These are phyloP conservation scores for Fusarium decemcellulare DNA, from an alignment of 2,329 filamentous ascomycete species.

Conservation along the genomic window DNA sequence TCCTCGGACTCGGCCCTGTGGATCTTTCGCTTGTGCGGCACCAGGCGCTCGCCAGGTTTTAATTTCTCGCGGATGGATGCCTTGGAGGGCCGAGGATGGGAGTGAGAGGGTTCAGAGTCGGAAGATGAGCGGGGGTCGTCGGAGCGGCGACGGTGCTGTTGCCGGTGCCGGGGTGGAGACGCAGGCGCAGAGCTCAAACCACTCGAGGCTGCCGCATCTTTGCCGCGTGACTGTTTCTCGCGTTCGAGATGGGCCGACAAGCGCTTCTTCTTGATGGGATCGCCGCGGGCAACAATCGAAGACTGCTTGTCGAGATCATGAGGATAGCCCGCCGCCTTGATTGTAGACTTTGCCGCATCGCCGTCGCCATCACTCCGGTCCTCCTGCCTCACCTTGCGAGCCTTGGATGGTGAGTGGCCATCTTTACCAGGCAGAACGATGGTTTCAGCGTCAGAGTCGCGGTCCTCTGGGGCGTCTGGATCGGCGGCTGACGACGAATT, in stretches of 20 bases:
- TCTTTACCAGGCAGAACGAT: constrained; percentile 78
- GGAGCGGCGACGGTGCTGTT: constrained; percentile 51
- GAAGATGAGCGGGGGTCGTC: constrained; percentile 64
- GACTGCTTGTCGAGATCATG: constrained; percentile 55
- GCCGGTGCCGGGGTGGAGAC: constrained; percentile 62
- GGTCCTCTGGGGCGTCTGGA: constrained; percentile 63
- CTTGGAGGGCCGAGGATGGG: constrained; percentile 60
- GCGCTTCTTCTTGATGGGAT: constrained; percentile 66
- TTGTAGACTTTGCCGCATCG: constrained; percentile 57
- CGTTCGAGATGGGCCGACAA: constrained; percentile 55
- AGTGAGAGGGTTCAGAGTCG: constrained; percentile 64
- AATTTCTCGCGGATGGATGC: constrained; percentile 62
- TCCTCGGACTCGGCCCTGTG: constrained; percentile 70
- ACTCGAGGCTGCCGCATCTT: constrained; percentile 64
- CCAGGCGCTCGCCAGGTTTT: constrained; percentile 62
- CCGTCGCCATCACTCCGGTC: constrained; percentile 72
- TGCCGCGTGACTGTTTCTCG: constrained; percentile 56
- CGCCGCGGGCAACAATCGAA: constrained; percentile 50
- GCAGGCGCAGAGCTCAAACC: constrained; percentile 72
- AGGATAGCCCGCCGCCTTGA: constrained; percentile 47
- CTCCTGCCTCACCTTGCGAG: constrained; percentile 75
- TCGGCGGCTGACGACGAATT: constrained; percentile 47
- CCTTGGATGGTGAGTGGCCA: constrained; percentile 74
- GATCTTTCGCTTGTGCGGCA: constrained; percentile 68
- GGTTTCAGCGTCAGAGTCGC: constrained; percentile 80